Evolutionary conservation across 75 land plant genomes (phyloP).

Genomic region (Pinus albicaulis): DNA sequence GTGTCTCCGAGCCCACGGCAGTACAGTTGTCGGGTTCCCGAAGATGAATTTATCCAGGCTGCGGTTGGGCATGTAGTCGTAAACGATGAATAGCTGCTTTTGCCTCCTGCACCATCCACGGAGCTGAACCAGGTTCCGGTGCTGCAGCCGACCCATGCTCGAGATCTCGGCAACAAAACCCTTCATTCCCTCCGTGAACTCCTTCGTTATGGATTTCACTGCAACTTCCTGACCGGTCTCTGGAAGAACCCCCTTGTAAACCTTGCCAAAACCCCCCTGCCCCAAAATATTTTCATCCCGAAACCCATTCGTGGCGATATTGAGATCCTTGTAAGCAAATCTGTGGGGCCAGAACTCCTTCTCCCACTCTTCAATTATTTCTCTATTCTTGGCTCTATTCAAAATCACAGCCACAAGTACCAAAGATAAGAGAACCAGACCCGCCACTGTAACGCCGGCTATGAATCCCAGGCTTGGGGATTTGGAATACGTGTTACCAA

Average conservation of each 20-base stretch:
- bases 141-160: constrained; percentile 37
- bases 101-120: constrained; percentile 32
- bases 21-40: background rate
- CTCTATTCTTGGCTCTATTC: background rate
- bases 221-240: constrained; percentile 13
- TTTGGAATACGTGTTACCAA: background rate
- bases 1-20: constrained; percentile 9
- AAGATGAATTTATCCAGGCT: constrained; percentile 21
- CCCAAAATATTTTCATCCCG: background rate
- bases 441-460: background rate
- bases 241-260: constrained; percentile 16
- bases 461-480: too few species aligned
- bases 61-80: constrained; percentile 27
- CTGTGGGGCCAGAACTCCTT: constrained; percentile 8
- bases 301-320: constrained; percentile 13
- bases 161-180: constrained; percentile 42
- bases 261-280: constrained; percentile 14
- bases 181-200: constrained; percentile 27
- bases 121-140: constrained; percentile 42
- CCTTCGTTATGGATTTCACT: constrained; percentile 26
- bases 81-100: constrained; percentile 15
- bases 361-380: constrained; percentile 16
- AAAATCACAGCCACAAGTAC: background rate
- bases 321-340: constrained; percentile 13
- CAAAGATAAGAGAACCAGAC: too few species aligned